Conservation (phyloP, 2,329 filamentous ascomycete species). For the Golovinomyces cichoracearum region DNA sequence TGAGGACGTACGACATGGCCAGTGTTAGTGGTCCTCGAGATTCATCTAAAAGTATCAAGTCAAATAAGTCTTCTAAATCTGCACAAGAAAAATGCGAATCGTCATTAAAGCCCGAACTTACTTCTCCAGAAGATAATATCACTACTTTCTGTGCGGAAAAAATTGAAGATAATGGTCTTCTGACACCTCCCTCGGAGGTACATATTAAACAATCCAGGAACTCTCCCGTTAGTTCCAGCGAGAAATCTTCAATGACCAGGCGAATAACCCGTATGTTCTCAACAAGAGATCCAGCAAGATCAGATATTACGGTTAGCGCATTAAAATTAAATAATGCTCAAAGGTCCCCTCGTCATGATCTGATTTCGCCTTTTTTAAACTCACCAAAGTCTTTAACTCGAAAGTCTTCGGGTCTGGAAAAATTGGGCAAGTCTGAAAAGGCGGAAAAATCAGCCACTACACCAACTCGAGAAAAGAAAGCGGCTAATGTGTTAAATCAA, state of each 20-base stretch:
- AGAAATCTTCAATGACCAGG: constrained; percentile 37
- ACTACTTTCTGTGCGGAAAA: constrained; percentile 10
- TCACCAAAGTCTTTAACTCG: constrained; percentile 19
- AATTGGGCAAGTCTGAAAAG: constrained; percentile 13
- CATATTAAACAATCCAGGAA: constrained; percentile 4
- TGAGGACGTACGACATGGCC: constrained; percentile 7
- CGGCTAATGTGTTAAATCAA: constrained; percentile 9
- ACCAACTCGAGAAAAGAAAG: constrained; percentile 12
- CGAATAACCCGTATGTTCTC: constrained; percentile 40
- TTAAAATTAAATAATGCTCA: constrained; percentile 6
- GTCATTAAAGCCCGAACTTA: constrained; percentile 10
- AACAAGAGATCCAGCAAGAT: constrained; percentile 23
- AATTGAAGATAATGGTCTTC: constrained; percentile 10
- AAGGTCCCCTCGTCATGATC: constrained; percentile 12
- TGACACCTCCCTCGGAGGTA: constrained; percentile 13
- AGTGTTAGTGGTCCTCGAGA: constrained; percentile 10
- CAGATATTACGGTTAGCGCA: constrained; percentile 8
- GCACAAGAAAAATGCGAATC: constrained; percentile 11
- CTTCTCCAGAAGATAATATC: constrained; percentile 8
- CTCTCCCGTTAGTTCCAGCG: constrained; percentile 9
- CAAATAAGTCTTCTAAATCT: constrained; percentile 8
- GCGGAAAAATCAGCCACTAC: constrained; percentile 11
- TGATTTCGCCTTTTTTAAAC: constrained; percentile 9
- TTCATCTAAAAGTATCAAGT: constrained; percentile 4
- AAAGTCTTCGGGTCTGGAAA: constrained; percentile 22